These are phyloP conservation scores for Lactuca sativa DNA, from an alignment of 129 eudicot species.

Conservation along the genomic window DNA sequence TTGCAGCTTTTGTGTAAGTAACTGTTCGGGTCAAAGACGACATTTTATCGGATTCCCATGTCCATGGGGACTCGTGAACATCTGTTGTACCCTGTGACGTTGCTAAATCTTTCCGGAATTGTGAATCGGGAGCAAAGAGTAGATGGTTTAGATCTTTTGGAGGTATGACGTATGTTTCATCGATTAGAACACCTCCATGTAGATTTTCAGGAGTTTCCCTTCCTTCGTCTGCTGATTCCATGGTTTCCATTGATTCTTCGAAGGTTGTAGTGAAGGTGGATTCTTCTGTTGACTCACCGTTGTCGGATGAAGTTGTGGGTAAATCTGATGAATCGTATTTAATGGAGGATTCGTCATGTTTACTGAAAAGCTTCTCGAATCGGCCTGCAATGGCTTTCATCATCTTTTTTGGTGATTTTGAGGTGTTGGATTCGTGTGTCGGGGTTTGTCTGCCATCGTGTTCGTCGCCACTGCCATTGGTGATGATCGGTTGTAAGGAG, in stretches of 20 bases:
- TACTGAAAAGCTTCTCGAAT: conserved; percentile 62
- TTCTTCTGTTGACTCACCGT: conserved; percentile 56
- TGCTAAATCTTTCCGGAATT: conserved; percentile 53
- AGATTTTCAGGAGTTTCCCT: conserved; percentile 66
- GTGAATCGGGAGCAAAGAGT: conserved; percentile 68
- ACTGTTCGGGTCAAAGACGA: conserved; percentile 54
- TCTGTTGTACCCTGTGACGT: conserved; percentile 67
- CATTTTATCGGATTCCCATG: conserved; percentile 48
- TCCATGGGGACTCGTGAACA: conserved; percentile 78
- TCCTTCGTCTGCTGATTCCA: conserved; percentile 49
- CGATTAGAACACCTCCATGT: conserved; percentile 75
- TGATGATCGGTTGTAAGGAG: conserved; percentile 30
- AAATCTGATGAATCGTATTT: conserved; percentile 57
- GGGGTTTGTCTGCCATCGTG: conserved; percentile 27
- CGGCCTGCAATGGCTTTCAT: conserved; percentile 58
- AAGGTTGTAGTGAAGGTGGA: conserved; percentile 37
- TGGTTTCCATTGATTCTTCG: conserved; percentile 58
- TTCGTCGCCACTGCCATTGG: conserved; percentile 29
- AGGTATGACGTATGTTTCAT: conserved; percentile 52
- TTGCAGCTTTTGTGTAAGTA: conserved; percentile 66
- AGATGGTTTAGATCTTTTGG: conserved; percentile 67
- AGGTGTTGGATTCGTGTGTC: conserved; percentile 21
- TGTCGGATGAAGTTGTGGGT: conserved; percentile 58
- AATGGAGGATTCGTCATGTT: conserved; percentile 46
- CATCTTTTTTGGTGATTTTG: conserved; percentile 45